A percentile compares a stretch with the other conserved stretches of the same genome.
Evolutionary conservation across 2,329 filamentous ascomycete species (phyloP).

Genomic region (Calycina herbarum): DNA sequence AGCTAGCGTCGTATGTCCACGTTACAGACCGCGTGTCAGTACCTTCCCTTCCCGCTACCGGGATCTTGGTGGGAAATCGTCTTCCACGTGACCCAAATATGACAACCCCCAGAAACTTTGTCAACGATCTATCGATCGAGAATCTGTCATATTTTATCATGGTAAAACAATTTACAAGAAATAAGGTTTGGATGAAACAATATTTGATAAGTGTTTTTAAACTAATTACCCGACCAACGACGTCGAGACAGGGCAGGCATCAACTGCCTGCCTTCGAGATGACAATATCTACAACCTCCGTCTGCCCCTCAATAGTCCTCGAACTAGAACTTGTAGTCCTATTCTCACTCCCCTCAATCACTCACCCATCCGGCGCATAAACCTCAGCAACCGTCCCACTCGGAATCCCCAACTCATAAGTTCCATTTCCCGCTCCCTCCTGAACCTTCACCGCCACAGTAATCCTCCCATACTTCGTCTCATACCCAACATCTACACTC

Average conservation of each 20-base stretch:
- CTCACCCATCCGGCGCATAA: constrained; percentile 19
- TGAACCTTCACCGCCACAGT: constrained; percentile 20
- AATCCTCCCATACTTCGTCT: constrained; percentile 18
- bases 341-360: too few species aligned
- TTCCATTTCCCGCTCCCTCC: constrained; percentile 17
- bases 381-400: constrained; percentile 20
- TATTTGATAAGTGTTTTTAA: not conserved
- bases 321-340: too few species aligned
- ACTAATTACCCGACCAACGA: too few species aligned
- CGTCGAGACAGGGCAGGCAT: too few species aligned
- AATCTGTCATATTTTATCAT: not conserved
- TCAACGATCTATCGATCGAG: not conserved
- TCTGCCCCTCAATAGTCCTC: too few species aligned
- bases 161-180: too few species aligned
- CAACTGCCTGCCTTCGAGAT: too few species aligned
- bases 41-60: not conserved
- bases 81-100: not conserved
- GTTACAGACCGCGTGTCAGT: not conserved
- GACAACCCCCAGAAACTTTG: too few species aligned
- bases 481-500: constrained; percentile 21
- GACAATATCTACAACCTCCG: too few species aligned
- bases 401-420: constrained; percentile 20
- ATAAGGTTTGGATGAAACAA: too few species aligned
- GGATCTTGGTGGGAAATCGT: not conserved
- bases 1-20: not conserved